phyloP scores from a whole-genome alignment of 2,329 filamentous ascomycete genomes.

The Arthrobotrys musiformis region DNA sequence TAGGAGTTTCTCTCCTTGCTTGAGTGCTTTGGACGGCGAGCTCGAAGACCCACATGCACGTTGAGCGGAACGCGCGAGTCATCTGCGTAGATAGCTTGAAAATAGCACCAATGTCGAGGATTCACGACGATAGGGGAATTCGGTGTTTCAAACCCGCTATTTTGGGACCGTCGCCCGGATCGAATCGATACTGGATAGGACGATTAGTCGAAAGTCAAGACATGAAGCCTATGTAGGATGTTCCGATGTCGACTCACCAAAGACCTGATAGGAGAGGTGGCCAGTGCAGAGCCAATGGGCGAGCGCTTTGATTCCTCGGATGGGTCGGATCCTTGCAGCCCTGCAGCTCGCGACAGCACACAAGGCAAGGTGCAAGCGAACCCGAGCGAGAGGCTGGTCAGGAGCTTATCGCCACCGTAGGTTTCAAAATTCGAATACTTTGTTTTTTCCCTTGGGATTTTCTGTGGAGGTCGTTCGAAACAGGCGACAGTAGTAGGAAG shows the following conservation, averaged over 20 bases:
- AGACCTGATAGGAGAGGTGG: not conserved
- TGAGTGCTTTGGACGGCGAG: not conserved
- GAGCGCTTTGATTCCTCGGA: not conserved
- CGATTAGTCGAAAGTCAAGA: not conserved
- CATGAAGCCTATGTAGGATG: no score
- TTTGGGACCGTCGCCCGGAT: not conserved
- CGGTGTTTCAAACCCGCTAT: constrained; percentile 2
- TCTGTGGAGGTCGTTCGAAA: not conserved
- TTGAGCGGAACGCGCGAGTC: no score
- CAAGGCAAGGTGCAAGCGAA: constrained; percentile 12
- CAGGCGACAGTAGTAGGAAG: not conserved
- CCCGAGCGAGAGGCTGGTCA: constrained; percentile 11
- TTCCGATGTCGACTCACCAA: not conserved
- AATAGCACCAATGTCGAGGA: constrained; percentile 6
- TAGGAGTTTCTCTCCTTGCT: not conserved
- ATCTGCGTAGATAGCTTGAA: not conserved
- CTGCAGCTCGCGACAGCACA: not conserved
- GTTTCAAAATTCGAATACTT: not conserved
- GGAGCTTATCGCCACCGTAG: constrained; percentile 12
- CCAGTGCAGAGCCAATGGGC: not conserved
- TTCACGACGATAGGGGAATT: not conserved
- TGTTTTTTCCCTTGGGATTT: not conserved
- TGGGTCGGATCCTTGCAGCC: constrained; percentile 6
- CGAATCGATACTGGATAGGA: not conserved
- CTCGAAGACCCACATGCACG: not conserved